These are phyloP conservation scores for Aquilaria sinensis DNA, from an alignment of 345 rosid genomes.

Conservation along the genomic window DNA sequence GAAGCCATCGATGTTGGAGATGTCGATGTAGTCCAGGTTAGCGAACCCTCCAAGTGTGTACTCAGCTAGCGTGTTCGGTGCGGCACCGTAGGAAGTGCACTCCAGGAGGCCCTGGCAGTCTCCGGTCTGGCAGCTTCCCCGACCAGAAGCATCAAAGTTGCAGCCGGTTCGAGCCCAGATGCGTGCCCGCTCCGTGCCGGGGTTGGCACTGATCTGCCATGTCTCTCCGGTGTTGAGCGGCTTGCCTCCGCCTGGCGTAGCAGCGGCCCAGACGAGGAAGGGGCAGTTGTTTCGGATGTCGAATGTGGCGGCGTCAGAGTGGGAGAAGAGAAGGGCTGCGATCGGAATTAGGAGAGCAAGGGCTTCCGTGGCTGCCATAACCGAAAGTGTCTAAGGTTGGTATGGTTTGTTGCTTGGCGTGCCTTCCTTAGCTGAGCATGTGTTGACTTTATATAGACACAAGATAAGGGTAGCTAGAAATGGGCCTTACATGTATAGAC, in stretches of 20 bases:
- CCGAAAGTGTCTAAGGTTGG: too few relatives aligned
- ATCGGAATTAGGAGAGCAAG: too few relatives aligned
- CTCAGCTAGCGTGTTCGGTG: constrained; percentile 45
- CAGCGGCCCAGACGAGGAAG: constrained; percentile 39
- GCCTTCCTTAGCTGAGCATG: neutral
- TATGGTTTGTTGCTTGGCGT: too few relatives aligned
- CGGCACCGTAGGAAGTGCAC: too few relatives aligned
- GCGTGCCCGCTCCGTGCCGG: constrained; percentile 27
- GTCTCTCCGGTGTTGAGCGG: constrained; percentile 27
- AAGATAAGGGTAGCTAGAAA: too few relatives aligned
- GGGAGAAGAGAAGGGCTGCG: too few relatives aligned
- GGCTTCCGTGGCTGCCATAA: too few relatives aligned
- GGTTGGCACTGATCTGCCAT: constrained; percentile 16
- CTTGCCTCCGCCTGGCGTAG: constrained; percentile 36
- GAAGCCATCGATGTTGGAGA: constrained; percentile 49
- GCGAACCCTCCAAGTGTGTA: constrained; percentile 47
- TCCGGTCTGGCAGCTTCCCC: too few relatives aligned
- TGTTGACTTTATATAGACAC: too few relatives aligned
- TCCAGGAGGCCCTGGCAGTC: too few relatives aligned
- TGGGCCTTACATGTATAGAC: too few relatives aligned
- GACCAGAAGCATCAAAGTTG: constrained; percentile 19
- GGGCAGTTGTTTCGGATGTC: neutral
- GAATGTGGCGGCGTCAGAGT: too few relatives aligned
- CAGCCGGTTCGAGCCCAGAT: constrained; percentile 37
- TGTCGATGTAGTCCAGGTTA: constrained; percentile 37